phyloP scores from a whole-genome alignment of 441 rosid species.

The Gossypium gossypioides region DNA sequence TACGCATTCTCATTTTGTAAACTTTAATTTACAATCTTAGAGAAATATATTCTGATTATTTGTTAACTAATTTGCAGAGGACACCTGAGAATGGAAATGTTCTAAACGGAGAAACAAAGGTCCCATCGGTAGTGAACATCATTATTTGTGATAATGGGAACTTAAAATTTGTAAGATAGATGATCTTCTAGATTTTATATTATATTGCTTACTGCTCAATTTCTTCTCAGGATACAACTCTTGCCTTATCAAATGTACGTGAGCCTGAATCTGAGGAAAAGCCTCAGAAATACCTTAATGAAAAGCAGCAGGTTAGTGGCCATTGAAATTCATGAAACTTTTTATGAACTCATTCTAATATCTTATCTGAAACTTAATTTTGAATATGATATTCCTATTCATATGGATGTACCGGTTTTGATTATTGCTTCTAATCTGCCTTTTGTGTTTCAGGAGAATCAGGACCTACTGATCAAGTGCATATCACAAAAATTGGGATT shows the following conservation, averaged over 20 bases:
- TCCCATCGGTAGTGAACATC: constrained; percentile 39
- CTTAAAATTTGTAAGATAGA: not conserved
- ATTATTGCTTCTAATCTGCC: constrained; percentile 9
- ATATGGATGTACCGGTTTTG: constrained; percentile 8
- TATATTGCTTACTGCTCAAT: constrained; percentile 14
- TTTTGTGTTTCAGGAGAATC: constrained; percentile 44
- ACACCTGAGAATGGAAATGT: constrained; percentile 44
- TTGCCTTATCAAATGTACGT: constrained; percentile 21
- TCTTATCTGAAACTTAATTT: constrained; percentile 10
- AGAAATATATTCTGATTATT: constrained; percentile 20
- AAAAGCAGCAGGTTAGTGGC: constrained; percentile 56
- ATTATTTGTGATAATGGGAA: constrained; percentile 6
- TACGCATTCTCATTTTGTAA: constrained; percentile 7
- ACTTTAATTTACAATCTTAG: constrained; percentile 7
- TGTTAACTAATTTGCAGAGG: constrained; percentile 29
- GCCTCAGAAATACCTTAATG: constrained; percentile 62
- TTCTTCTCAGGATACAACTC: constrained; percentile 29
- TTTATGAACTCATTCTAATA: constrained; percentile 4
- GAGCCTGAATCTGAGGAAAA: constrained; percentile 61
- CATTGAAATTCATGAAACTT: not conserved
- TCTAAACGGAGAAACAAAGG: constrained; percentile 47
- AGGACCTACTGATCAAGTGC: constrained; percentile 58
- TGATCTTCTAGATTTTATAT: constrained; percentile 11
- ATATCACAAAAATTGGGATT: constrained; percentile 66
- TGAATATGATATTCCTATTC: constrained; percentile 8